Conservation (phyloP, 768 basidiomycete genomes). For the Naganishia randhawae region DNA sequence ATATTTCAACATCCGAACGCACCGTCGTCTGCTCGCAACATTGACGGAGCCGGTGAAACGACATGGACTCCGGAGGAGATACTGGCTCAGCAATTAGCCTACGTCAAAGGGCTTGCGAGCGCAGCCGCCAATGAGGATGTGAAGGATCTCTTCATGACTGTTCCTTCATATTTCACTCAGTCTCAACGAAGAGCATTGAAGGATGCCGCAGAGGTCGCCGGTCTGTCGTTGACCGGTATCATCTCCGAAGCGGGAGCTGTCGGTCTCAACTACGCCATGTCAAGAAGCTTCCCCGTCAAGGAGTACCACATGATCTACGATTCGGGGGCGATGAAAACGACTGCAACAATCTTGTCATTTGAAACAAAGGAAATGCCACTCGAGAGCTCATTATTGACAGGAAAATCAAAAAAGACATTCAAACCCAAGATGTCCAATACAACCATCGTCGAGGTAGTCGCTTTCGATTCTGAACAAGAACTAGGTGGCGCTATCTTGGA, state of each 20-base stretch:
- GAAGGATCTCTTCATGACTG: conserved; percentile 77
- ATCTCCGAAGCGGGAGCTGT: conserved; percentile 78
- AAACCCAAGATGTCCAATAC: conserved; percentile 48
- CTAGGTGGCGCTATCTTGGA: conserved; percentile 83
- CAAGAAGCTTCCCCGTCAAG: conserved; percentile 78
- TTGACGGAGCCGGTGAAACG: conserved; percentile 31
- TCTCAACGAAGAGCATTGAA: conserved; percentile 85
- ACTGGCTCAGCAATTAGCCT: conserved; percentile 86
- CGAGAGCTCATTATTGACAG: conserved; percentile 43
- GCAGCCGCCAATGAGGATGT: conserved; percentile 68
- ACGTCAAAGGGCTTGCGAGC: conserved; percentile 77
- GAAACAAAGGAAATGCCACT: conserved; percentile 41
- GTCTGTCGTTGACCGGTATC: conserved; percentile 73
- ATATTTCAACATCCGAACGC: conserved; percentile 43
- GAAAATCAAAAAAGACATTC: conserved; percentile 48
- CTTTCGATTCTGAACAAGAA: conserved; percentile 72
- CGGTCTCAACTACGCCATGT: conserved; percentile 98
- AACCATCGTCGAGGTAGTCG: conserved; percentile 72
- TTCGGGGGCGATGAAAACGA: conserved; percentile 67
- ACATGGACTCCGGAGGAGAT: conserved; percentile 85
- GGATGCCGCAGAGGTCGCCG: conserved; percentile 88
- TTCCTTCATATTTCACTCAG: conserved; percentile 85
- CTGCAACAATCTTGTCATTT: conserved; percentile 49
- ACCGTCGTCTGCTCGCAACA: conserved; percentile 30
- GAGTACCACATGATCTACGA: conserved; percentile 81